A percentile compares a stretch with the other conserved stretches of the same genome.
phyloP scores from a whole-genome alignment of 2,329 filamentous ascomycete genomes.

The Kalmusia sp. region DNA sequence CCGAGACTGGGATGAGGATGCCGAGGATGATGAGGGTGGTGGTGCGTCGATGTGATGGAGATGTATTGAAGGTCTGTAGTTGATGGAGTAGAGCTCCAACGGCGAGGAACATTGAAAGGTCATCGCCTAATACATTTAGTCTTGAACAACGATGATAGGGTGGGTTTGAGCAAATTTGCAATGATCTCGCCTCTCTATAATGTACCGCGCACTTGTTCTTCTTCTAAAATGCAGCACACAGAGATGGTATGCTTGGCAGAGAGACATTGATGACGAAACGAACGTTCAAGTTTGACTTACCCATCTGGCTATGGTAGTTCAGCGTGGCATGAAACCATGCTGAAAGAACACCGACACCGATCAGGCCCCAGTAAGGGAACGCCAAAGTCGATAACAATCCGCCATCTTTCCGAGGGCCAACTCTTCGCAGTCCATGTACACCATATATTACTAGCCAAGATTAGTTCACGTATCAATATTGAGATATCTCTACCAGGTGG shows the following conservation, averaged over 20 bases:
- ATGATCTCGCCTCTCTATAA: too few species aligned
- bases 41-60: constrained; percentile 28
- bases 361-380: constrained; percentile 53
- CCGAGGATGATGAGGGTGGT: constrained; percentile 36
- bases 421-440: constrained; percentile 38
- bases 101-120: constrained; percentile 66
- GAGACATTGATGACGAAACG: too few species aligned
- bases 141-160: too few species aligned
- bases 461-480: too few species aligned
- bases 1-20: constrained; percentile 39
- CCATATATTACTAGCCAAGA: constrained; percentile 42
- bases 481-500: background rate
- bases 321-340: constrained; percentile 53
- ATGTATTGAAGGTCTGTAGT: constrained; percentile 51
- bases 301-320: constrained; percentile 57
- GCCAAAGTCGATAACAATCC: constrained; percentile 41
- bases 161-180: too few species aligned
- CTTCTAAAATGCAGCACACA: too few species aligned
- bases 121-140: too few species aligned
- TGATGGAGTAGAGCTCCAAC: constrained; percentile 61
- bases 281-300: constrained; percentile 27
- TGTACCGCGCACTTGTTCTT: too few species aligned
- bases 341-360: constrained; percentile 51
- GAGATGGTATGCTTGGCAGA: too few species aligned
- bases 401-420: constrained; percentile 30